Evolutionary conservation across 768 basidiomycete genomes (phyloP), one percentile per base, ranked within the genome.

Genomic region (Agaricus blazei): DNA sequence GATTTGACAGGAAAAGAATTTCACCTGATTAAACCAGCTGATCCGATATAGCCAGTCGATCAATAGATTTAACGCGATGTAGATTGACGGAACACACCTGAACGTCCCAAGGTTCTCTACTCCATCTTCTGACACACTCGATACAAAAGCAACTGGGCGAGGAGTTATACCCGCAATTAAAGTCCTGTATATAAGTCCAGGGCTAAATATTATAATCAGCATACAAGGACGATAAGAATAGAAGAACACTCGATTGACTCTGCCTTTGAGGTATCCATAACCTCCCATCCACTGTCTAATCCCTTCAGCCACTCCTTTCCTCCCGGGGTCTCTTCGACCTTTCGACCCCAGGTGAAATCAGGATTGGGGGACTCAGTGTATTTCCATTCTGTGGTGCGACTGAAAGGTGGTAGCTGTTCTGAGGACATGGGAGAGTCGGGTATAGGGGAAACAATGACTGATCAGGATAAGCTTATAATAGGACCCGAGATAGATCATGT

Each of bases 91-190:
- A 37, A 54, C 61, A 43, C 53, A 71, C 73, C 75, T 77, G 57
- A 83, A 86, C 1, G 83, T 80, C 1, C 85, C 84, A 38, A 90
- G 72, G 64, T 88, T 89, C 58, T 70, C 67, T 3, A 71, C 61
- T 0, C 84, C 85, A 50, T 77, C 65, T 14, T 68, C 69, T 5
- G 79, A 79, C 38, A 83, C 59, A 7, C 82, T 76, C 6, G 85
- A 87, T n/a, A 88, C 79, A 58, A 90, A 84, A 0, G 82, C 88
- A 52, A 89, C 72, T 9, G 87, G 87, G 41, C 88, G 78, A 2
- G 87, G 88, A 6, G 75, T 71, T 46, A 87, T 72, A 11, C 81
- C 84, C 42, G 76, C 76, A 8, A 75, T 74, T 59, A 85, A 62
- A 51, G 84, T 61, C 11, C 68, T 67, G 60, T 87, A 84, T 7